Evolutionary conservation across 2,329 filamentous ascomycete species (phyloP), one percentile per base, ranked within the genome.

Genomic region (Cladophialophora psammophila): DNA sequence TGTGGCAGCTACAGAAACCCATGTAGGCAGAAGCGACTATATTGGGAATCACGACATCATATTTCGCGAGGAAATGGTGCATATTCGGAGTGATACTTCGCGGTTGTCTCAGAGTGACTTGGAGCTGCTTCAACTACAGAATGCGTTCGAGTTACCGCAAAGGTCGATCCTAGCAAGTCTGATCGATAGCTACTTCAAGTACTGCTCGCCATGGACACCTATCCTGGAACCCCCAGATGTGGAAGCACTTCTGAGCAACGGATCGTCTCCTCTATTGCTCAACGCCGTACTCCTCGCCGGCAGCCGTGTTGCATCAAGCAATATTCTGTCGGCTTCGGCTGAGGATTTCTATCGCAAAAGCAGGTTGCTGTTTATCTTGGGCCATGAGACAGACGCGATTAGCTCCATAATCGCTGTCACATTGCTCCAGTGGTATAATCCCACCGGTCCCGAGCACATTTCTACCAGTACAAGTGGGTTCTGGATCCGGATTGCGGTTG

Each of bases 341-440:
- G 64, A 66, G 36, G 60, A 63, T 10, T 63, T 63, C 60, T 66
- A 66, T 50, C 40, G 53, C 18, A 63, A 60, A 50, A 60, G 59
- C 7, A 66, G 54, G 38, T 18, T 63, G 18, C 34, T 66, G 15
- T 66, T 66, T 40, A 55, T 63, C 18, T 40, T 63, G 26, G 75
- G 75, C 10, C 74, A 76, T 45, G 76, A 77, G 65, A 76, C 72
- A 26, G 75, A 77, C 50, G 74, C 75, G 1, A 63, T 77, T 3
- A 75, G 72, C 0, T 73, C 76, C 1, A 75, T 77, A 36, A 74
- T 74, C n/a, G 74, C 76, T 3, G 74, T 75, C 10, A 74, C 71
- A 32, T 74, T 71, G 2, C 60, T 70, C 36, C 65, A 70, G 34
- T 70, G 66, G 65, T 70, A 55, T 18, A 70, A 68, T 20, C 68